Conservation (phyloP, 768 basidiomycete genomes). For the Hydnomerulius pinastri region DNA sequence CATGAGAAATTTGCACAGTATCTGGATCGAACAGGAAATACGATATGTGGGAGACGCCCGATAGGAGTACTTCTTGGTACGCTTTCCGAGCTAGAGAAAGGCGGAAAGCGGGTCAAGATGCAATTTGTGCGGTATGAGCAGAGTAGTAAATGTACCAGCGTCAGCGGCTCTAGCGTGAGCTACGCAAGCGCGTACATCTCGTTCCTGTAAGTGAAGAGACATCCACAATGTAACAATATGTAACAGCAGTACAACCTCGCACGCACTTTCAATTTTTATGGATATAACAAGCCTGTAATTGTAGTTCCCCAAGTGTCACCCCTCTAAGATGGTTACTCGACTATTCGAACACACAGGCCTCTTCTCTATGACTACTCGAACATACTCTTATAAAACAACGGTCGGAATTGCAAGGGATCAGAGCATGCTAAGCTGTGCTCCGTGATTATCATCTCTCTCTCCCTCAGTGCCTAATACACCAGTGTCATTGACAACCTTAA, state of each 20-base stretch:
- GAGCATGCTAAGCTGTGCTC: slow-evolving; percentile 43
- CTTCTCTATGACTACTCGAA: not conserved
- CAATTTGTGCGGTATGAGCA: slow-evolving; percentile 95
- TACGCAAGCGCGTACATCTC: slow-evolving; percentile 90
- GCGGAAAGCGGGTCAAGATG: slow-evolving; percentile 39
- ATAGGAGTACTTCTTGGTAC: slow-evolving; percentile 91
- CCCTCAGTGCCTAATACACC: slow-evolving; percentile 69
- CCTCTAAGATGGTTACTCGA: not conserved
- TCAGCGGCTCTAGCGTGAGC: slow-evolving; percentile 89
- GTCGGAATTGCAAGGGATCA: not conserved
- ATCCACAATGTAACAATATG: not conserved
- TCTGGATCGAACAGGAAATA: slow-evolving; percentile 79
- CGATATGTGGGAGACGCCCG: slow-evolving; percentile 95
- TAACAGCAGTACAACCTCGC: slow-evolving; percentile 1
- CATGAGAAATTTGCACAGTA: slow-evolving; percentile 69
- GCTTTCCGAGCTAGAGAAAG: slow-evolving; percentile 56
- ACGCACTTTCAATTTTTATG: no score
- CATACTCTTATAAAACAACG: not conserved
- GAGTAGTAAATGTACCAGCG: slow-evolving; percentile 70
- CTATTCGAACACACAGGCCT: not conserved
- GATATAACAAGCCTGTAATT: no score
- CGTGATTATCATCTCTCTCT: slow-evolving; percentile 58
- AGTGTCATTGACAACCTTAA: slow-evolving; percentile 67
- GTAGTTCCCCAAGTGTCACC: no score
- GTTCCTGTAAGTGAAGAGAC: slow-evolving; percentile 37